These are phyloP conservation scores for Quercus cerris DNA, from an alignment of 306 rosid genomes.

Conservation along the genomic window DNA sequence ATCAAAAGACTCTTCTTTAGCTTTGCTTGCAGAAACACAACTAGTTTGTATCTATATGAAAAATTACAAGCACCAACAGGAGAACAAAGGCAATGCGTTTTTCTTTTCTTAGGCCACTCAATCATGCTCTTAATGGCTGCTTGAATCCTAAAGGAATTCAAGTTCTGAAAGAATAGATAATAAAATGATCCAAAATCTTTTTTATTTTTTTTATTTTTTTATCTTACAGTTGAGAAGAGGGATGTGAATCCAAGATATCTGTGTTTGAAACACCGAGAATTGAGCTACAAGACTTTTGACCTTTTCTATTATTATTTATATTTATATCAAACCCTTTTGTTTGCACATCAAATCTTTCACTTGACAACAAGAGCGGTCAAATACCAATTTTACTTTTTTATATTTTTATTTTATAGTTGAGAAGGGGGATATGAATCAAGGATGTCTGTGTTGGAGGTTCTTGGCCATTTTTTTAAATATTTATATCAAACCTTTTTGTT, in stretches of 20 bases:
- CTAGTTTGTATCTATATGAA: neutral
- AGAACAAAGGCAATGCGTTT: neutral
- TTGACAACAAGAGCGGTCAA: neutral
- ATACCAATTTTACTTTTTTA: neutral
- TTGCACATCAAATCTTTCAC: neutral
- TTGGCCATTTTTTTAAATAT: too few species aligned
- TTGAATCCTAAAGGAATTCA: neutral
- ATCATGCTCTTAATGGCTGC: neutral
- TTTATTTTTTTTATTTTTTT: too few species aligned
- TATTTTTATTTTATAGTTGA: too few species aligned
- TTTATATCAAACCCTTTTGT: neutral
- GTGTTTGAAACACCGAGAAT: too few species aligned
- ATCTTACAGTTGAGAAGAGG: too few species aligned
- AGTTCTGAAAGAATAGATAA: neutral
- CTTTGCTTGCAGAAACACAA: neutral
- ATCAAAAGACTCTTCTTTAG: too few species aligned
- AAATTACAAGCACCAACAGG: neutral
- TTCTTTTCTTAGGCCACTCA: neutral
- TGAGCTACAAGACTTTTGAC: too few species aligned
- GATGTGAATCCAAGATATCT: too few species aligned
- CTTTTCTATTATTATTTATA: neutral
- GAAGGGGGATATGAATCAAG: too few species aligned
- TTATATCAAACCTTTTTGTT: neutral
- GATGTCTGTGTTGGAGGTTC: too few species aligned
- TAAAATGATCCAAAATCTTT: neutral